Evolutionary conservation across 352 stramenopile species (phyloP).

Genomic region (Saprolegnia diclina): DNA sequence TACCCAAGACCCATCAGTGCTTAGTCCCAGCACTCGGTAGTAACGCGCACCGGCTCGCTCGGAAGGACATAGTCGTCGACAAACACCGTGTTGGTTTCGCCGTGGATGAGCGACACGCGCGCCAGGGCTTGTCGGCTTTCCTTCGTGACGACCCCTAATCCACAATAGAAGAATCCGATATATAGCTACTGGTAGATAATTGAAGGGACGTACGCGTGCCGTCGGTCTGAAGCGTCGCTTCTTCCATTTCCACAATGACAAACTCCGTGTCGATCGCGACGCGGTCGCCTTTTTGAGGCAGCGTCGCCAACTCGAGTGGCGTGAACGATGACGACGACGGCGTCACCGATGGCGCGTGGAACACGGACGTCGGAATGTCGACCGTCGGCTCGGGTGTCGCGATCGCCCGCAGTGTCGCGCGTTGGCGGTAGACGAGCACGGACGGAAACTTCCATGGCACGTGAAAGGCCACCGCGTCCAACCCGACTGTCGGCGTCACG

Average conservation of each 20-base stretch:
- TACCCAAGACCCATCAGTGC: background rate
- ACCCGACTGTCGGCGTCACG: slow-evolving; percentile 41
- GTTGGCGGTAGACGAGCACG: slow-evolving; percentile 34
- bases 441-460: slow-evolving; percentile 67
- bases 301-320: slow-evolving; percentile 4
- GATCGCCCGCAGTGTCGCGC: background rate
- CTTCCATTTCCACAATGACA: slow-evolving; percentile 37
- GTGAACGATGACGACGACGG: slow-evolving; percentile 12
- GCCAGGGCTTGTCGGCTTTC: slow-evolving; percentile 75
- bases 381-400: slow-evolving; percentile 1
- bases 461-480: slow-evolving; percentile 69
- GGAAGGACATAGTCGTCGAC: slow-evolving; percentile 88
- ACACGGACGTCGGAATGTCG: slow-evolving; percentile 6
- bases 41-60: slow-evolving; percentile 51
- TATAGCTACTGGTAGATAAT: slow-evolving; percentile 48
- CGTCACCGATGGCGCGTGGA: slow-evolving; percentile 30
- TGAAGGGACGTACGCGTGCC: slow-evolving; percentile 31
- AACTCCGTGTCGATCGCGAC: slow-evolving; percentile 86
- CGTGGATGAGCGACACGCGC: slow-evolving; percentile 76
- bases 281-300: slow-evolving; percentile 57
- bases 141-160: slow-evolving; percentile 58
- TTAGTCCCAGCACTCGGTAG: background rate
- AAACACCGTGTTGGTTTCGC: slow-evolving; percentile 46
- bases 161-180: slow-evolving; percentile 33
- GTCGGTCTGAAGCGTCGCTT: slow-evolving; percentile 26